A percentile compares a stretch with the other conserved stretches of the same genome.
These are phyloP conservation scores for Gryganskiella cystojenkinii DNA, from an alignment of 192 early-diverging fungal genomes.

Conservation along the genomic window DNA sequence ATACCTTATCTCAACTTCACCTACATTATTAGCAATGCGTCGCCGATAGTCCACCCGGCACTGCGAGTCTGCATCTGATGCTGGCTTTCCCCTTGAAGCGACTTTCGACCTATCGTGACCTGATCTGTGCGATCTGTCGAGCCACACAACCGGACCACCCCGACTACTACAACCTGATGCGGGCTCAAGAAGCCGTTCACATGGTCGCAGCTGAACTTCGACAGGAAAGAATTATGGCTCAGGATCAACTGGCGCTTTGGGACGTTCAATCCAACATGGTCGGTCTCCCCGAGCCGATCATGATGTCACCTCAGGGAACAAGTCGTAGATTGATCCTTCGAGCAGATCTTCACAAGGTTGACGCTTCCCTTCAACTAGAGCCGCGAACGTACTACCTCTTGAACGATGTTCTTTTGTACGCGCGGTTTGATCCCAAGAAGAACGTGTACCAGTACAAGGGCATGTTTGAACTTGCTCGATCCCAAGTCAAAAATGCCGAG, in stretches of 20 bases:
- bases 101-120: slow-evolving; percentile 29
- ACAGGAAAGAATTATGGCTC: slow-evolving; percentile 20
- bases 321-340: slow-evolving; percentile 36
- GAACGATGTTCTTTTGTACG: slow-evolving; percentile 46
- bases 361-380: slow-evolving; percentile 35
- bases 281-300: slow-evolving; percentile 32
- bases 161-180: slow-evolving; percentile 39
- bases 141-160: slow-evolving; percentile 40
- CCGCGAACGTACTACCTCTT: slow-evolving; percentile 42
- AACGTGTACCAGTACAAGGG: slow-evolving; percentile 45
- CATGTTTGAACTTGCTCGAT: slow-evolving; percentile 44
- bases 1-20: too few species aligned
- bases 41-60: slow-evolving; percentile 34
- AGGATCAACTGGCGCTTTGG: slow-evolving; percentile 41
- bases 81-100: slow-evolving; percentile 35
- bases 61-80: slow-evolving; percentile 42
- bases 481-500: slow-evolving; percentile 47
- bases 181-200: slow-evolving; percentile 23
- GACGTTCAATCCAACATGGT: slow-evolving; percentile 46
- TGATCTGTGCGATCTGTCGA: slow-evolving; percentile 30
- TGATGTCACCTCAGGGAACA: slow-evolving; percentile 45
- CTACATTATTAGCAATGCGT: slow-evolving; percentile 25
- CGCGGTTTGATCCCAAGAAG: slow-evolving; percentile 52
- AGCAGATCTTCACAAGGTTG: slow-evolving; percentile 45
- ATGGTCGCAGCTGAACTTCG: slow-evolving; percentile 21